Evolutionary conservation across 768 basidiomycete species (phyloP), one percentile per base, ranked within the genome.

Genomic region (Basidioascus undulatus): DNA sequence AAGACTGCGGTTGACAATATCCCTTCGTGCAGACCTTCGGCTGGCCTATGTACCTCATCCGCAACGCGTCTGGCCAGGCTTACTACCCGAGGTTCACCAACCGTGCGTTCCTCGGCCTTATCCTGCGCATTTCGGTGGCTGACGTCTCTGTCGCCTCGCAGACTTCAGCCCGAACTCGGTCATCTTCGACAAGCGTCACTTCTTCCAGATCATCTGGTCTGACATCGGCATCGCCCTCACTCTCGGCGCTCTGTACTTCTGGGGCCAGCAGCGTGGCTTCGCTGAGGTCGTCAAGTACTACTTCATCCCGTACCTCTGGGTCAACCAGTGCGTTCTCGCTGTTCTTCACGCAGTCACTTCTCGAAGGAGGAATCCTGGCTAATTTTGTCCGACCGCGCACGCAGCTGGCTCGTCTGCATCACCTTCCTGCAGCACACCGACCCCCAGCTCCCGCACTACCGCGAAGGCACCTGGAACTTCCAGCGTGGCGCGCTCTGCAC

Each of bases 381-480:
- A 27, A 5, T 16, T 7, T 16, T 11, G 26, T n/a, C n/a, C n/a
- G n/a, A n/a, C n/a, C 28, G 28, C 28, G 10, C 28, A 30, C 70
- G 73, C 65, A 81, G 84, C 66, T 92, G 86, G 86, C 68, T 94
- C 40, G 82, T 94, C 43, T 53, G 84, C 51, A 92, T 94, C 64
- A 92, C 86, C 16, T 94, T 83, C 76, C 67, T 94, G 38, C 89
- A 98, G 63, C 89, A 98, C 65, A 94, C 89, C 51, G 89, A 94
- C 61, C 83, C 87, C 16, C 58, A 77, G 35, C 70, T 96, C 33
- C 87, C 87, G 37, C 89, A 94, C 62, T 94, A 92, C 67, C 78
- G 80, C 47, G 37, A 36, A 20, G 55, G 70, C 28, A 75, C 78
- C 54, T 94, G 89, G 67, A 86, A 75, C 30, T 98, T 96, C 69